A percentile compares a stretch with the other conserved stretches of the same genome.
These are phyloP conservation scores for Heimioporus sp. DNA, from an alignment of 768 basidiomycete species.

Conservation along the genomic window DNA sequence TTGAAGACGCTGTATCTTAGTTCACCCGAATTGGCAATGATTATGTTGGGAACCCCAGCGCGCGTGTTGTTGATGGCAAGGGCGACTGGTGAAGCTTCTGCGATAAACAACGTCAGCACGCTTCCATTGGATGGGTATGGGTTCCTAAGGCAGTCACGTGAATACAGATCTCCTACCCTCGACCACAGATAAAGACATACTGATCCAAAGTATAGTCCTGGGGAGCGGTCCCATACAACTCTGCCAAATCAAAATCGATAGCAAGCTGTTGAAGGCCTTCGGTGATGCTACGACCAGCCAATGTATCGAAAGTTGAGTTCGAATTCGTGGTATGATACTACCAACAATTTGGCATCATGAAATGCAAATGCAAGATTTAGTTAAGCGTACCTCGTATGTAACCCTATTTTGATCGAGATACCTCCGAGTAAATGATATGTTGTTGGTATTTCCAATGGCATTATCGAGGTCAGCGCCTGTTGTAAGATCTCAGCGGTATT, in stretches of 20 bases:
- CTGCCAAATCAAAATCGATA: conserved; percentile 57
- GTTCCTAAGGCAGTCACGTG: conserved; percentile 34
- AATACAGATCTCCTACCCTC: too few species aligned
- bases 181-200: conserved; percentile 31
- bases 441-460: conserved; percentile 36
- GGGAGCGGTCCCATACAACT: conserved; percentile 69
- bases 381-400: conserved; percentile 59
- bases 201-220: conserved; percentile 68
- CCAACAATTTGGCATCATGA: not conserved
- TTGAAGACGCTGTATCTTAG: conserved; percentile 65
- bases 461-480: conserved; percentile 49
- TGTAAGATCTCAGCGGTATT: not conserved
- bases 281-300: conserved; percentile 50
- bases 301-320: conserved; percentile 62
- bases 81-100: conserved; percentile 51
- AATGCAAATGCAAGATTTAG: not conserved
- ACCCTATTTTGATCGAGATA: conserved; percentile 82
- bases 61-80: conserved; percentile 65
- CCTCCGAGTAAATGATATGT: conserved; percentile 63
- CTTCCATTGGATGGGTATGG: conserved; percentile 63
- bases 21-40: conserved; percentile 63
- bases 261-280: conserved; percentile 52
- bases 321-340: conserved; percentile 64
- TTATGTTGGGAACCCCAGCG: conserved; percentile 55
- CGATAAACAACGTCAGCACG: conserved; percentile 56